Base-by-base conservation (phyloP, 2,329 filamentous ascomycete species). In the Microdochium trichocladiopsis region DNA sequence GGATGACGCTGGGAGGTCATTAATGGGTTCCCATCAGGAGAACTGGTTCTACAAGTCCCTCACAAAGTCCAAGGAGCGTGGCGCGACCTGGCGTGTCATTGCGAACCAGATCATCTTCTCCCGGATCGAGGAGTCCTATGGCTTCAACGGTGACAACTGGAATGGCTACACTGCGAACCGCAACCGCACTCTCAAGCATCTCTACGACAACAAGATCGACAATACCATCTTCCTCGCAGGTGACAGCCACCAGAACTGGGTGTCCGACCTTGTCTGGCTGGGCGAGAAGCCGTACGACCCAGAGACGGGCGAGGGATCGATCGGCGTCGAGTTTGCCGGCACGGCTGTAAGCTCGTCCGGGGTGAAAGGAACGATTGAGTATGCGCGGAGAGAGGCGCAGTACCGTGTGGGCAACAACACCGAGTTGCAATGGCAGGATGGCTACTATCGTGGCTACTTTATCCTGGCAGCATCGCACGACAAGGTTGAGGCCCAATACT, bases 211-310 rank as follows among this genome's bases (percentile, higher is more conserved):
- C 65, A 75, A 83, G 21, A 89, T 90, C 57, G 72, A 72, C 52
- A 90, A 91, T 71, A 90, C 85, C 61, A 80, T 90, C 58, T 82
- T 90, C 60, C 77, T 91, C 23, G 77, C 86, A 0, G 87, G 87
- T 12, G 87, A 90, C 63, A 80, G 75, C 37, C 87, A 90, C 62
- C 77, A 78, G 22, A 82, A 80, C 49, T 89, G 86, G 81, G 81
- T 79, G 33, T 67, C 68, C 11, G 82, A 86, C 55, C 68, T 86
- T 1, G 74, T 76, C 48, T 86, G 81, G 81, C 69, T 82, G 0
- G 79, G 74, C 37, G 70, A 71, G 47, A 69, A 77, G 52, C 63
- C 68, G 1, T 86, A 86, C 63, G 69, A 84, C 60, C 63, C 70
- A 4, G 59, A 59, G 3, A 83, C 79, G 1, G 82, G 82, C 2